These are phyloP conservation scores for Cyclocybe cylindracea DNA, from an alignment of 768 basidiomycete species.

Conservation along the genomic window DNA sequence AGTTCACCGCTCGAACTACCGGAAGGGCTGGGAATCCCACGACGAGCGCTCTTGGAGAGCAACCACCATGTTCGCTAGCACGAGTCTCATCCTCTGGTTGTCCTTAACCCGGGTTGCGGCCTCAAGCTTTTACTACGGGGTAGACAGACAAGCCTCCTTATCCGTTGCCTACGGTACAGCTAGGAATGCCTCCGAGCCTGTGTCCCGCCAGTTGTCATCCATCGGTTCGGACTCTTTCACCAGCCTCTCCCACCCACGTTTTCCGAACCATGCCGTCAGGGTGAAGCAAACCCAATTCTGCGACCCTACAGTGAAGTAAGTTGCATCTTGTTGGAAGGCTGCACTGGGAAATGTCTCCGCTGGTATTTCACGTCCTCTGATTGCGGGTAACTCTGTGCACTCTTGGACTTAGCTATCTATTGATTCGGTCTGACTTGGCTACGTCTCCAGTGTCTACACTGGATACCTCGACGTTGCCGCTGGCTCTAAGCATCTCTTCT, in stretches of 20 bases:
- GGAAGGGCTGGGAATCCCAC: too few species aligned
- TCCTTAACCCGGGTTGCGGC: too few species aligned
- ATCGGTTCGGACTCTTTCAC: conserved; percentile 31
- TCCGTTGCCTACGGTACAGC: too few species aligned
- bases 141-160: too few species aligned
- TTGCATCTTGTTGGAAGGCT: conserved; percentile 7
- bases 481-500: conserved; percentile 66
- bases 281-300: conserved; percentile 65
- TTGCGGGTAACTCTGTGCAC: conserved; percentile 12
- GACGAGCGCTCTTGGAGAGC: too few species aligned
- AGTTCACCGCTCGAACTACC: too few species aligned
- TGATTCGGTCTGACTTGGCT: neutral
- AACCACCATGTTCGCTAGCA: too few species aligned
- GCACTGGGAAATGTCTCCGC: neutral
- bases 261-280: conserved; percentile 55
- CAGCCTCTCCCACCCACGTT: conserved; percentile 45
- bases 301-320: conserved; percentile 63
- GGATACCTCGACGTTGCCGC: conserved; percentile 43
- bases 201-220: conserved; percentile 25
- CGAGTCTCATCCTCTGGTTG: too few species aligned
- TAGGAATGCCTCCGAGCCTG: conserved; percentile 9
- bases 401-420: neutral
- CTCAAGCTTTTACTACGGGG: too few species aligned
- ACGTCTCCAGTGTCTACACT: conserved; percentile 32
- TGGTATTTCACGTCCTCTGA: conserved; percentile 1